Evolutionary conservation across 192 early-diverging fungal species (phyloP).

Genomic region (Backusella tarrabulga): DNA sequence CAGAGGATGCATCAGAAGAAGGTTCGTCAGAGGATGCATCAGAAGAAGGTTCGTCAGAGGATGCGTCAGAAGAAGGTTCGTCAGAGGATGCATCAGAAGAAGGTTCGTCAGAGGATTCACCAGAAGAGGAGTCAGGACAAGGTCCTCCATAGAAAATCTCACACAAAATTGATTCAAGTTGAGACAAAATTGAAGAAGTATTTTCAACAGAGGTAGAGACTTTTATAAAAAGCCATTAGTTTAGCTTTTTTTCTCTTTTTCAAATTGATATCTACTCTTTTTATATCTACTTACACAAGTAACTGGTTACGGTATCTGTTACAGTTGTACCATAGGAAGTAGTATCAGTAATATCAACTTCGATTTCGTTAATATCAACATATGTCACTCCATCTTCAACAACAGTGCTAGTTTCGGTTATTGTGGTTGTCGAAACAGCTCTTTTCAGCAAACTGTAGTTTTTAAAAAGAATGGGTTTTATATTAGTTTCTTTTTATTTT

Average conservation of each 20-base stretch:
- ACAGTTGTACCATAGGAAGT: neutral
- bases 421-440: neutral
- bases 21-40: neutral
- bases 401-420: neutral
- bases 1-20: neutral
- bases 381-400: neutral
- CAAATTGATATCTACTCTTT: neutral
- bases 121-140: neutral
- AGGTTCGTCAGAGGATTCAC: too few relatives aligned
- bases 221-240: neutral
- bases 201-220: neutral
- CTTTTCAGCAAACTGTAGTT: neutral
- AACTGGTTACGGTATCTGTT: neutral
- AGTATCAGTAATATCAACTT: neutral
- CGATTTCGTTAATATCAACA: neutral
- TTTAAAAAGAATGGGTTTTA: neutral
- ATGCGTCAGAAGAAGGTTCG: neutral
- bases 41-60: neutral
- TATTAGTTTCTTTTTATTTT: neutral
- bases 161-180: neutral
- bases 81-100: too few relatives aligned
- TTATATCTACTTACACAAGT: neutral
- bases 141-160: neutral
- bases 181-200: neutral
- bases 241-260: neutral